These are phyloP conservation scores for Amaranthus cruentus DNA, from an alignment of 148 eudicot species.

Conservation along the genomic window DNA sequence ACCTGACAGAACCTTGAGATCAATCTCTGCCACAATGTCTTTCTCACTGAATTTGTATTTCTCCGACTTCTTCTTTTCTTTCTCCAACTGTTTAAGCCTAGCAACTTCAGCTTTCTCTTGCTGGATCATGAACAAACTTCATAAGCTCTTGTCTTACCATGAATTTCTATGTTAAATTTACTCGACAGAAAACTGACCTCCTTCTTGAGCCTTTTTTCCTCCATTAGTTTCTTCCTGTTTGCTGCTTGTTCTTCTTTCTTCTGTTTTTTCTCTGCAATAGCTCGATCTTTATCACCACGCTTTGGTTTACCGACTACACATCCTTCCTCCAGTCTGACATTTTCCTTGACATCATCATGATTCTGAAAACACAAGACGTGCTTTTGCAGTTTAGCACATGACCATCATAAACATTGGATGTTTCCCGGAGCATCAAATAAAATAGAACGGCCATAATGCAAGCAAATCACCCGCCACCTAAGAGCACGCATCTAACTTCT, in stretches of 20 bases:
- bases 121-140: slow-evolving; percentile 31
- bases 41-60: slow-evolving; percentile 70
- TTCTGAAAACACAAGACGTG: slow-evolving; percentile 27
- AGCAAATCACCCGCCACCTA: neutral
- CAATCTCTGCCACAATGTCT: slow-evolving; percentile 68
- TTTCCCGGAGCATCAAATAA: neutral
- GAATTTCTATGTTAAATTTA: slow-evolving; percentile 11
- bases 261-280: slow-evolving; percentile 28
- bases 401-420: neutral
- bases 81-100: slow-evolving; percentile 41
- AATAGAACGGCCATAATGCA: neutral
- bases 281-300: slow-evolving; percentile 26
- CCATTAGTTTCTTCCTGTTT: slow-evolving; percentile 42
- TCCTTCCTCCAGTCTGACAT: slow-evolving; percentile 14
- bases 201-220: slow-evolving; percentile 57
- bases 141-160: slow-evolving; percentile 10
- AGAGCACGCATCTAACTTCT: neutral
- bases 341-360: slow-evolving; percentile 32
- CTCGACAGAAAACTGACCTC: slow-evolving; percentile 46
- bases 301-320: slow-evolving; percentile 18
- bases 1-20: slow-evolving; percentile 62
- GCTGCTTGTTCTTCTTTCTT: slow-evolving; percentile 22
- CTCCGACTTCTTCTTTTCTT: slow-evolving; percentile 73
- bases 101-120: slow-evolving; percentile 85
- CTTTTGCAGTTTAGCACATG: slow-evolving; percentile 9